phyloP scores from a whole-genome alignment of 768 basidiomycete genomes.

The Clathrus columnatus region DNA sequence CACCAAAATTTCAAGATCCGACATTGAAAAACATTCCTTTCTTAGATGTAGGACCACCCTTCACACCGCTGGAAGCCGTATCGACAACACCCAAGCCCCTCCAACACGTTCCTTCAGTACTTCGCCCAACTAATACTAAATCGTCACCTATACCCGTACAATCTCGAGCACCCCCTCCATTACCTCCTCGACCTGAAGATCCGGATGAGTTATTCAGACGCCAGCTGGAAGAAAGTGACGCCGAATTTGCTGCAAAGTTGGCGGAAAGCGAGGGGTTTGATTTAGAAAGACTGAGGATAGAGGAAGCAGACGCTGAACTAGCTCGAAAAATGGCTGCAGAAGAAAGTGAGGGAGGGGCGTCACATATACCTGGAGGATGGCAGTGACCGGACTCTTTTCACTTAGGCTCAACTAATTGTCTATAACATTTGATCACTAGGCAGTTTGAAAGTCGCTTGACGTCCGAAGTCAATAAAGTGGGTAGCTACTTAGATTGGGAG shows the following conservation, averaged over 20 bases:
- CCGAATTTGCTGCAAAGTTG: conserved; percentile 7
- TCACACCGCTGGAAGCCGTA: neutral
- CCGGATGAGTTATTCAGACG: neutral
- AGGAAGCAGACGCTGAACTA: conserved; percentile 13
- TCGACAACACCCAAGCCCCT: neutral
- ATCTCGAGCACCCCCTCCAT: neutral
- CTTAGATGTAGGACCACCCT: conserved; percentile 8
- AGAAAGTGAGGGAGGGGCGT: neutral
- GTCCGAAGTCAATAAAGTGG: no score
- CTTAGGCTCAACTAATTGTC: no score
- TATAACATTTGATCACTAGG: no score
- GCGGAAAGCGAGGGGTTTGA: conserved; percentile 12
- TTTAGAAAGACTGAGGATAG: conserved; percentile 8
- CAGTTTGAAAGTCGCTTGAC: no score
- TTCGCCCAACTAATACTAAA: conserved; percentile 4
- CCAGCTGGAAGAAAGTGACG: conserved; percentile 11
- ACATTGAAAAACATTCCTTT: conserved; percentile 6
- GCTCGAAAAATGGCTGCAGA: conserved; percentile 10
- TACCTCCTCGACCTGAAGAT: neutral
- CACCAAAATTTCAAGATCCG: conserved; percentile 1
- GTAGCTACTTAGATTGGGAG: no score
- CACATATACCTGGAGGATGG: conserved; percentile 2
- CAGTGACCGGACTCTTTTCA: neutral
- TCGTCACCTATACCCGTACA: conserved; percentile 7
- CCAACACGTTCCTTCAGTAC: conserved; percentile 10